Base-by-base conservation (phyloP, 768 basidiomycete species). In the Russula olivacea region DNA sequence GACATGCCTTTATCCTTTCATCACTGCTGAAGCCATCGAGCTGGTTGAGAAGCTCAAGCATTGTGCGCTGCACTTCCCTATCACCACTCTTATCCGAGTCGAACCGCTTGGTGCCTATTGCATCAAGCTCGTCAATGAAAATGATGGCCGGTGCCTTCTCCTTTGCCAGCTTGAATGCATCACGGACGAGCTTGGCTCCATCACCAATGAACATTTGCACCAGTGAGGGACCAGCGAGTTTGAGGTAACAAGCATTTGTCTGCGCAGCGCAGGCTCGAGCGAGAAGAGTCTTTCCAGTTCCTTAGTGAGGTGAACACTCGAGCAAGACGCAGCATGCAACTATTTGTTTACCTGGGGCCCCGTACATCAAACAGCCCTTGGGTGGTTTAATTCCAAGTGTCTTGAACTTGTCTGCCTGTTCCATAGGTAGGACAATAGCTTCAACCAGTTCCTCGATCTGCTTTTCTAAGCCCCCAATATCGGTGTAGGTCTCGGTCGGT, bases 121-220 rank as follows among this genome's bases (percentile, higher is more conserved):
- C 95, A 73, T 98, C 96, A 72, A 98, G 75, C 72, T 98, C 96
- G 70, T 98, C 96, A 67, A 98, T 98, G 77, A 98, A 98, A 74
- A 98, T 98, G 74, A 98, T 98, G n/a, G 94, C 90, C 7, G 95
- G 95, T 1, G 94, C 91, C 71, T 98, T 98, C 80, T 97, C 91
- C 76, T 98, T 98, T 19, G 97, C 97, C 51, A 99, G 81, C 51
- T 95, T 94, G 72, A 99, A 98, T 3, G 96, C 96, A 71, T 99
- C 97, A 51, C 97, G 91, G 23, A 99, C 97, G 55, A 99, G 85
- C 75, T 98, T 98, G 59, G 97, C 97, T 71, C 97, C 97, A 74
- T 98, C 97, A 75, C 97, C 97, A 68, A 99, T 99, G 75, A 96
- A 99, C 97, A 98, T 99, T 76, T 99, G 97, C 14, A 99, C 97